Base-by-base conservation (phyloP, 805 yeast genomes). In the Hanseniaspora jakobsenii region DNA sequence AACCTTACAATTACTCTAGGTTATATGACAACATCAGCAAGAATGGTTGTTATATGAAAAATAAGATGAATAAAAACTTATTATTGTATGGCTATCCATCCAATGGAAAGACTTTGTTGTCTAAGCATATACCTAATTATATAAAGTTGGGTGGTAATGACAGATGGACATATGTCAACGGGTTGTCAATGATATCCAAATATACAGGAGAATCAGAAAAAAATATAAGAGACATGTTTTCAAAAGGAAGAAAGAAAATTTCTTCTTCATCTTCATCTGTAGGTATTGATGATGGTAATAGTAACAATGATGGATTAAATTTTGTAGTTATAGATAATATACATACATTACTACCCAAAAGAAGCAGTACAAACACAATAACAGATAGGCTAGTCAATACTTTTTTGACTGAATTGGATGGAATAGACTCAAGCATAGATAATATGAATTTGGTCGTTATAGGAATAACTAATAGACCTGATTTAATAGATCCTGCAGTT, bases 301-400 rank as follows among this genome's bases (percentile, higher is more conserved):
- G n/a, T 6, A 32, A 5, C 13, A 18, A 4, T 18, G n/a, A 17
- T 14, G 32, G 26, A 6, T 4, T 96, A 0, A 89, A 96, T 55
- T 77, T 89, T 24, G 64, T 89, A 43, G 87, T 89, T 58, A 87
- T 89, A 61, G 97, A 89, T 62, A 96, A 89, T 57, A 87, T 89
- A 59, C 97, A 89, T 54, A 86, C 97, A 0, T 85, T 91, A 56
- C 96, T 97, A 0, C 97, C 97, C 1, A 87, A 87, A 59, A 78
- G 97, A 70, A 97, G 97, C 2, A 96, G 87, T 55, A 83, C 94
- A 1, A 87, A 97, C 0, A 97, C 97, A 47, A 97, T 91, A 3
- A 91, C 97, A 2, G 98, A 91, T 59, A 72, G 98, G 53, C 95
- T 91, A 32, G 98, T 91, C 21, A 91, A 91, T 62, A 98, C 91